phyloP scores from a whole-genome alignment of 176 grass and related monocot species.

The Guadua angustifolia region DNA sequence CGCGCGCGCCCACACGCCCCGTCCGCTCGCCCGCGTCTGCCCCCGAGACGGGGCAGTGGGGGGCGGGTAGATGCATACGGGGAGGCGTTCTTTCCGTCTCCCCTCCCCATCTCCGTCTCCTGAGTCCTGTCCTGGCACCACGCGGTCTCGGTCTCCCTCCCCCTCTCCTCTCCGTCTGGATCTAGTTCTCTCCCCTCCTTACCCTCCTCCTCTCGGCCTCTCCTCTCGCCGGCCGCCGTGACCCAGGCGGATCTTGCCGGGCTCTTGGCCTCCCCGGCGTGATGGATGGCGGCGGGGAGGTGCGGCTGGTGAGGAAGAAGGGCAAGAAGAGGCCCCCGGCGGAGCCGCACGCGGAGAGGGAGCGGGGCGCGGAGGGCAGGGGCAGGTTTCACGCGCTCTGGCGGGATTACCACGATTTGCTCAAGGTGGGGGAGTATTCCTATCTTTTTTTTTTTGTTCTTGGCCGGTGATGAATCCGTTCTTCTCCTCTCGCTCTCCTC shows the following conservation, averaged over 20 bases:
- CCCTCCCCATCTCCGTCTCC: slow-evolving; percentile 28
- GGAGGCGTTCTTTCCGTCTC: neutral
- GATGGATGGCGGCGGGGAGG: slow-evolving; percentile 36
- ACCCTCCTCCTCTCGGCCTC: slow-evolving; percentile 17
- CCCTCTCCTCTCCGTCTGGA: slow-evolving; percentile 36
- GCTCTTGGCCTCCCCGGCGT: slow-evolving; percentile 35
- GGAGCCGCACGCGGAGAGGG: slow-evolving; percentile 4
- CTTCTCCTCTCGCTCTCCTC: neutral
- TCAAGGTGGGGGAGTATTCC: slow-evolving; percentile 38
- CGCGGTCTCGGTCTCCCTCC: slow-evolving; percentile 30
- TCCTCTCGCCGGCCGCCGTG: neutral
- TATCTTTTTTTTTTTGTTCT: neutral
- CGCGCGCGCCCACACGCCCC: too few species aligned
- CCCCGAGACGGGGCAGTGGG: neutral
- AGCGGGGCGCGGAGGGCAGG: slow-evolving; percentile 16
- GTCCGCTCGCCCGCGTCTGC: neutral
- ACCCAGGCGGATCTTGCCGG: neutral
- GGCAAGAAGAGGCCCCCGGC: slow-evolving; percentile 35
- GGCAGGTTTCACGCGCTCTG: slow-evolving; percentile 41
- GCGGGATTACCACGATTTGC: slow-evolving; percentile 62
- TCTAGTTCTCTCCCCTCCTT: slow-evolving; percentile 2
- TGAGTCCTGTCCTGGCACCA: slow-evolving; percentile 6
- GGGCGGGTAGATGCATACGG: slow-evolving; percentile 40
- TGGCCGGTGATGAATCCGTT: neutral
- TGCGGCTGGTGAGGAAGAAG: slow-evolving; percentile 52